Percentiles rank a stretch among this genome's conserved stretches.
These are phyloP conservation scores for Chlorella sp. DNA, from an alignment of 139 green algal genomes.

Conservation along the genomic window DNA sequence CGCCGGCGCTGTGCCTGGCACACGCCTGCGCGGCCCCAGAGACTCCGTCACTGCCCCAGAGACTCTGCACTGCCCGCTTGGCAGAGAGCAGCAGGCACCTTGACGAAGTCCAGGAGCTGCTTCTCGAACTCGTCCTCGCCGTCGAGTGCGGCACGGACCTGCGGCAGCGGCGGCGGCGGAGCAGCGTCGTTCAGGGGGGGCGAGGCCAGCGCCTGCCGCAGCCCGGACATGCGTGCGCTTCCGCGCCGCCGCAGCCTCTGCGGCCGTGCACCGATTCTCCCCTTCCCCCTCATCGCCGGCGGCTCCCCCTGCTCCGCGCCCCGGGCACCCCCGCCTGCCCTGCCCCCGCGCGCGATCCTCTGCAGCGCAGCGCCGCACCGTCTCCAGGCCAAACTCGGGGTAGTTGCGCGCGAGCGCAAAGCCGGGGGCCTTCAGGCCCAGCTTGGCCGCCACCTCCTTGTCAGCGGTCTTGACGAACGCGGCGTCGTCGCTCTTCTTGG, in stretches of 20 bases:
- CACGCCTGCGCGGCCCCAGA: too few relatives aligned
- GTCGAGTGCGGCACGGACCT: too few relatives aligned
- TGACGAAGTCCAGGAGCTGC: too few relatives aligned
- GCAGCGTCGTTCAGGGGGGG: too few relatives aligned
- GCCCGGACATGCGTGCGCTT: too few relatives aligned
- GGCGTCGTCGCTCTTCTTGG: conserved; percentile 64
- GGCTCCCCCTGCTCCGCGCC: neutral
- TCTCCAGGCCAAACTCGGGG: conserved; percentile 31
- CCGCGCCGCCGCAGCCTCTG: too few relatives aligned
- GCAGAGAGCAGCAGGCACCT: neutral
- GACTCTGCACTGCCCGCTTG: too few relatives aligned
- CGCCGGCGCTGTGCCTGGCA: too few relatives aligned
- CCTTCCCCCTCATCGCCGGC: neutral
- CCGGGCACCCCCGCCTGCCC: neutral
- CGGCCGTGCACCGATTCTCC: neutral
- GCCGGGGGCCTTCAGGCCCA: conserved; percentile 55
- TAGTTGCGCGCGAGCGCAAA: conserved; percentile 75
- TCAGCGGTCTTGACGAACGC: conserved; percentile 67
- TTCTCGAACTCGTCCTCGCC: too few relatives aligned
- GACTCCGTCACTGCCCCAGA: too few relatives aligned
- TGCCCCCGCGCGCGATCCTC: neutral
- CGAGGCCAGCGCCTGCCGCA: too few relatives aligned
- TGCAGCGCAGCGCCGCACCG: conserved; percentile 22
- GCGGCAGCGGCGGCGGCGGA: too few relatives aligned
- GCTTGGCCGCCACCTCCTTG: conserved; percentile 55